Percentiles rank a stretch among this genome's conserved stretches.
These are phyloP conservation scores for Calendula officinalis DNA, from an alignment of 129 eudicot genomes.

Conservation along the genomic window DNA sequence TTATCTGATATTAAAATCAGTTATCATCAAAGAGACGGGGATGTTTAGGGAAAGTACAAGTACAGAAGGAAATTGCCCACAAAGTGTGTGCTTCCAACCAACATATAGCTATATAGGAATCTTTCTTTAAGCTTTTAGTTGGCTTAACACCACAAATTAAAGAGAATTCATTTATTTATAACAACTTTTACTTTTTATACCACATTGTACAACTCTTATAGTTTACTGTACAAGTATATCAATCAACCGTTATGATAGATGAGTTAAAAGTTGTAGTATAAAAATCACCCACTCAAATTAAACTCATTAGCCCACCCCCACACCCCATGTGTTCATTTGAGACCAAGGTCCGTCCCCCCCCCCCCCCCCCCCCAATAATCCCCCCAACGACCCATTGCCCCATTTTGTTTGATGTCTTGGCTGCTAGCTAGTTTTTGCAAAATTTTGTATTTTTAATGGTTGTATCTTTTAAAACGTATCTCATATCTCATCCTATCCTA, in stretches of 20 bases:
- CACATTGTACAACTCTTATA: too few relatives aligned
- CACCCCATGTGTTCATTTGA: constrained; percentile 62
- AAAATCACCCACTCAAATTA: background rate
- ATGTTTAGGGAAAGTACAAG: constrained; percentile 24
- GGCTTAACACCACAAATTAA: constrained; percentile 72
- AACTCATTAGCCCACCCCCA: constrained; percentile 51
- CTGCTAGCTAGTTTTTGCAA: constrained; percentile 20
- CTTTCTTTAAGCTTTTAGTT: constrained; percentile 50
- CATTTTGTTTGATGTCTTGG: constrained; percentile 32
- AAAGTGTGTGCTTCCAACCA: constrained; percentile 82
- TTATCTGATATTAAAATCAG: background rate
- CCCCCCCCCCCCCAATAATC: constrained; percentile 26
- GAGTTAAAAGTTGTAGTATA: too few relatives aligned
- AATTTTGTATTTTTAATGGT: constrained; percentile 15
- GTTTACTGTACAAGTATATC: too few relatives aligned
- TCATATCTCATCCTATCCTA: too few relatives aligned
- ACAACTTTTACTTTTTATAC: too few relatives aligned
- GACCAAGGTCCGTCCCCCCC: constrained; percentile 60
- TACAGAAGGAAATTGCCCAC: constrained; percentile 37
- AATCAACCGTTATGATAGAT: too few relatives aligned
- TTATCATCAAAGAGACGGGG: background rate
- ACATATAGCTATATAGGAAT: constrained; percentile 73
- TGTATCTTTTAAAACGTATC: background rate
- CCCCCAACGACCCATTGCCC: constrained; percentile 37
- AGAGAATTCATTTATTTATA: too few relatives aligned